Evolutionary conservation across 768 basidiomycete species (phyloP).

Genomic region (Gloeophyllum trabeum): DNA sequence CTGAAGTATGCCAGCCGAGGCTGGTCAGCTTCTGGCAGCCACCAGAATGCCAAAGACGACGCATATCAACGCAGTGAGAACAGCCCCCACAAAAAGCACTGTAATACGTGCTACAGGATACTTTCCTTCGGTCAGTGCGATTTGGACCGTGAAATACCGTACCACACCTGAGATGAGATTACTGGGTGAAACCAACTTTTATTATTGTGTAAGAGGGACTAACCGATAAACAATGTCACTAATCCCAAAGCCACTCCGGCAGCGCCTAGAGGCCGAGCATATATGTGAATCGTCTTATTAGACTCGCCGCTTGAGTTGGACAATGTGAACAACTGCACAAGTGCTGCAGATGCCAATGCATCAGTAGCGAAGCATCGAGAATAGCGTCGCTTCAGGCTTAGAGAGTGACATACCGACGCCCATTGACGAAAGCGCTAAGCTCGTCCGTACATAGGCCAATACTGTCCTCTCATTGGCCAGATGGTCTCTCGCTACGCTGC

Average conservation of each 20-base stretch:
- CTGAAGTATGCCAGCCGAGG: too few species aligned
- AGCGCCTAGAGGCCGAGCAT: constrained; percentile 26
- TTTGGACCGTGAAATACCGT: constrained; percentile 29
- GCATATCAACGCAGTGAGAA: constrained; percentile 19
- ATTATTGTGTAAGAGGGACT: constrained; percentile 4
- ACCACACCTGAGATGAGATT: constrained; percentile 14
- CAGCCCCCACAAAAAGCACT: constrained; percentile 17
- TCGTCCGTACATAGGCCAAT: constrained; percentile 40
- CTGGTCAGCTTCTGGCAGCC: background rate
- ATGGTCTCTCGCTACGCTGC: constrained; percentile 40
- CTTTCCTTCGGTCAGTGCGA: constrained; percentile 22
- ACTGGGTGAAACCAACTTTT: background rate
- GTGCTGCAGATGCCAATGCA: constrained; percentile 16
- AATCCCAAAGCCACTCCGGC: constrained; percentile 24
- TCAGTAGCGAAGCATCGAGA: background rate
- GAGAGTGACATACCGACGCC: constrained; percentile 29
- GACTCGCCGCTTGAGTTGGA: constrained; percentile 11
- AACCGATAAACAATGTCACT: constrained; percentile 21
- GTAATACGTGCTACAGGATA: constrained; percentile 31
- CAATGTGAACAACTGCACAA: constrained; percentile 36
- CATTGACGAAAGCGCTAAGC: constrained; percentile 33
- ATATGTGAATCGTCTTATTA: constrained; percentile 20
- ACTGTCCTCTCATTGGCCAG: constrained; percentile 40
- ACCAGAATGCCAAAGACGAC: constrained; percentile 27
- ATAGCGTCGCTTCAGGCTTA: background rate